Evolutionary conservation across 208 protist genomes (phyloP), one percentile per base, ranked within the genome.

Genomic region (Porcisia deanei): DNA sequence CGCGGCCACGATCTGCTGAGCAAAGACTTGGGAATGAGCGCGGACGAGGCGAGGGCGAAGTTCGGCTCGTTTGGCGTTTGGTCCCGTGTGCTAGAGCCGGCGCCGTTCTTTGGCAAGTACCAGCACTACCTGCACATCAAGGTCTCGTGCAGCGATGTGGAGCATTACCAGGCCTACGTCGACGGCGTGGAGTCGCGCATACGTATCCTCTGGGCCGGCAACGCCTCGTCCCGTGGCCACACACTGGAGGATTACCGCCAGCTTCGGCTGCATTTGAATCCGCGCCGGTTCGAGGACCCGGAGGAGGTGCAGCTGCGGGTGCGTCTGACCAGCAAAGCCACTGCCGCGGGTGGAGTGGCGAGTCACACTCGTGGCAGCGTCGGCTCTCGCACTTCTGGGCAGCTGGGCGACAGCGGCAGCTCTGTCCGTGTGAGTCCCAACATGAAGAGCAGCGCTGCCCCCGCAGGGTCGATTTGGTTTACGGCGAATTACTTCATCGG

Each of bases 161-260:
- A 94, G 73, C 68, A 82, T 14, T 97, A 96, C 75, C 85, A 94
- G 61, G 90, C 88, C 37, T 97, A 96, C 82, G 85, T 85, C 1
- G 91, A 95, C 74, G 89, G 82, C n/a, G 94, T 97, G 58, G 94
- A 97, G 82, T 94, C 92, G 34, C 85, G 88, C 76, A 94, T 97
- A 55, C 89, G 92, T 61, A 88, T 93, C 52, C 78, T 97, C 49
- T 97, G 93, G 91, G 75, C 87, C 41, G 91, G 91, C 65, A 96
- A 91, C 30, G 89, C 87, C 41, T 76, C 79, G n/a, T 88, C 85
- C 12, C 86, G 91, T 14, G 90, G 87, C n/a, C 71, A 89, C 22
- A 91, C 89, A n/a, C 74, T 97, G 45, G 91, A 97, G 77, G 85
- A 90, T 72, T 87, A 82, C 76, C 82, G 75, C 30, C 87, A 94